A percentile compares a stretch with the other conserved stretches of the same genome.
phyloP scores from a whole-genome alignment of 2,329 filamentous ascomycete genomes.

The Aspergillus luchuensis region DNA sequence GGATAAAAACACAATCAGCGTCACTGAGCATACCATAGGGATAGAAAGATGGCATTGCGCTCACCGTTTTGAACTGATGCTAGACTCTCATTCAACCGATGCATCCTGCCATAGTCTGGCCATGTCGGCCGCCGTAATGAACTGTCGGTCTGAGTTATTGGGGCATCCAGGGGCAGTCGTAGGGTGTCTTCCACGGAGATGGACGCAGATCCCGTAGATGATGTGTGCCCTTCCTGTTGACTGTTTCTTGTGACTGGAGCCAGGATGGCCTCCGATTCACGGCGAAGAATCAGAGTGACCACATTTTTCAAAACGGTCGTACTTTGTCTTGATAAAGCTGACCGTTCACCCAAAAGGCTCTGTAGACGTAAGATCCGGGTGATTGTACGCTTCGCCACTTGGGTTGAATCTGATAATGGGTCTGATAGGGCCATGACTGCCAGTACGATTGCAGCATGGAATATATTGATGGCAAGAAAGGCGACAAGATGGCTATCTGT shows the following conservation, averaged over 20 bases:
- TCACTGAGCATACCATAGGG: no score
- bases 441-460: constrained; percentile 49
- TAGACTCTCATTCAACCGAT: constrained; percentile 28
- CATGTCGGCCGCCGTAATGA: no score
- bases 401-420: constrained; percentile 46
- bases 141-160: constrained; percentile 4
- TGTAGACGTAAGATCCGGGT: constrained; percentile 47
- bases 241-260: constrained; percentile 19
- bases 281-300: constrained; percentile 27
- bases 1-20: no score
- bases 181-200: constrained; percentile 30
- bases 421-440: constrained; percentile 47
- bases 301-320: constrained; percentile 28
- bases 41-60: not conserved
- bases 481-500: constrained; percentile 48
- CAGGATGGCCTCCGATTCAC: constrained; percentile 29
- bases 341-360: constrained; percentile 38
- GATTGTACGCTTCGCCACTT: constrained; percentile 47
- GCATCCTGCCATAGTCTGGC: constrained; percentile 16
- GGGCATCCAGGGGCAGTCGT: constrained; percentile 23
- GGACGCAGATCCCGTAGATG: not conserved
- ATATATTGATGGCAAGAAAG: constrained; percentile 50
- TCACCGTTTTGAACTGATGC: constrained; percentile 28
- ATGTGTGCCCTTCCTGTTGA: not conserved
- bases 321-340: constrained; percentile 41